Evolutionary conservation across 495 filamentous ascomycete genomes (phyloP).

Genomic region (Amorphotheca resinae): DNA sequence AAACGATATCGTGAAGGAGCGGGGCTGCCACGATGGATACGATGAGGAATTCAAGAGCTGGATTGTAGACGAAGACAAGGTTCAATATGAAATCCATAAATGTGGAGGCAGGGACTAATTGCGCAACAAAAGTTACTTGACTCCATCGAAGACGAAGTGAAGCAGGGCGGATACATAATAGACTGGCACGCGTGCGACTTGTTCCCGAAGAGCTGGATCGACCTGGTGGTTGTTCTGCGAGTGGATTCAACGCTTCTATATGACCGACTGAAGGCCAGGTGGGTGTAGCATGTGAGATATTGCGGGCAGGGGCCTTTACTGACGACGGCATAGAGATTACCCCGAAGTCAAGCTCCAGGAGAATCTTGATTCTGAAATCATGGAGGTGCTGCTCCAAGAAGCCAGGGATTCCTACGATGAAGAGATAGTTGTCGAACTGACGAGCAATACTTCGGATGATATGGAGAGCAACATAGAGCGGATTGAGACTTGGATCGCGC

Average conservation of each 20-base stretch:
- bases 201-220: slow-evolving; percentile 88
- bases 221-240: slow-evolving; percentile 85
- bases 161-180: slow-evolving; percentile 75
- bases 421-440: slow-evolving; percentile 82
- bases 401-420: slow-evolving; percentile 76
- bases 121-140: slow-evolving; percentile 89
- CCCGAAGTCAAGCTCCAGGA: slow-evolving; percentile 81
- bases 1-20: slow-evolving; percentile 81
- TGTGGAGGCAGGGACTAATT: too few species aligned
- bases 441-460: slow-evolving; percentile 67
- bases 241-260: slow-evolving; percentile 68
- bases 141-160: slow-evolving; percentile 70
- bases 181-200: slow-evolving; percentile 98
- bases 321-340: slow-evolving; percentile 44
- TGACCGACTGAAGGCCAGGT: slow-evolving; percentile 69
- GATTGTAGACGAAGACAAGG: slow-evolving; percentile 97
- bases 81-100: slow-evolving; percentile 21
- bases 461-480: slow-evolving; percentile 79
- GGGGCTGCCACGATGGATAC: slow-evolving; percentile 68
- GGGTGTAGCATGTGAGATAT: slow-evolving; percentile 9
- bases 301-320: neutral
- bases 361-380: slow-evolving; percentile 95
- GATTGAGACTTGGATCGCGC: slow-evolving; percentile 66
- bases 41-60: slow-evolving; percentile 76
- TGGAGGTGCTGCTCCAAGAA: slow-evolving; percentile 86